phyloP scores from a whole-genome alignment of 495 filamentous ascomycete species.

The Neurospora sp. region DNA sequence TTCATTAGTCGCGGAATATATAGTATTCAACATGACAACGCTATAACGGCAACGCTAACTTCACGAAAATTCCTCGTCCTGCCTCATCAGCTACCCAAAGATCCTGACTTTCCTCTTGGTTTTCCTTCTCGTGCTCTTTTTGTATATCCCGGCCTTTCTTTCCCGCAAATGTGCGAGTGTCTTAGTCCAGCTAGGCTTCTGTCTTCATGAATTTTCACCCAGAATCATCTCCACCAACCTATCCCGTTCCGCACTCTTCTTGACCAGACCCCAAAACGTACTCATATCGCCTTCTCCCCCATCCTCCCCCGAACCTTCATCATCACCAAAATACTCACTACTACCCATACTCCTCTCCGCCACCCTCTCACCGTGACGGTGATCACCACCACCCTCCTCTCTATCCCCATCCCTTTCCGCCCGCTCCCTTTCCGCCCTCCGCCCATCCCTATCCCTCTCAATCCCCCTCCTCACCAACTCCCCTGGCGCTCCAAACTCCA shows the following conservation, averaged over 20 bases:
- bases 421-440: background rate
- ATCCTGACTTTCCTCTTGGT: background rate
- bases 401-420: background rate
- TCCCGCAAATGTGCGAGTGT: no score
- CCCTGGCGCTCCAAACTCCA: slow-evolving; percentile 36
- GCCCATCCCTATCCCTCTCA: background rate
- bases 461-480: slow-evolving; percentile 14
- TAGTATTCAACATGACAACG: background rate
- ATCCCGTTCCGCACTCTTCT: slow-evolving; percentile 18
- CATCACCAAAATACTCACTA: background rate
- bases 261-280: slow-evolving; percentile 19
- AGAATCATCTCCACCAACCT: slow-evolving; percentile 16
- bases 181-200: background rate
- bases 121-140: background rate
- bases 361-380: background rate
- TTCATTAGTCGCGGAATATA: background rate
- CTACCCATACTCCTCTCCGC: background rate
- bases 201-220: background rate
- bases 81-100: background rate
- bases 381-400: background rate
- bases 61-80: background rate
- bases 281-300: slow-evolving; percentile 8
- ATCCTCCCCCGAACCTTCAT: background rate
- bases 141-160: no score
- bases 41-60: background rate